A percentile compares a stretch with the other conserved stretches of the same genome.
These are phyloP conservation scores for Beauveria rudraprayagi DNA, from an alignment of 2,329 filamentous ascomycete genomes.

Conservation along the genomic window DNA sequence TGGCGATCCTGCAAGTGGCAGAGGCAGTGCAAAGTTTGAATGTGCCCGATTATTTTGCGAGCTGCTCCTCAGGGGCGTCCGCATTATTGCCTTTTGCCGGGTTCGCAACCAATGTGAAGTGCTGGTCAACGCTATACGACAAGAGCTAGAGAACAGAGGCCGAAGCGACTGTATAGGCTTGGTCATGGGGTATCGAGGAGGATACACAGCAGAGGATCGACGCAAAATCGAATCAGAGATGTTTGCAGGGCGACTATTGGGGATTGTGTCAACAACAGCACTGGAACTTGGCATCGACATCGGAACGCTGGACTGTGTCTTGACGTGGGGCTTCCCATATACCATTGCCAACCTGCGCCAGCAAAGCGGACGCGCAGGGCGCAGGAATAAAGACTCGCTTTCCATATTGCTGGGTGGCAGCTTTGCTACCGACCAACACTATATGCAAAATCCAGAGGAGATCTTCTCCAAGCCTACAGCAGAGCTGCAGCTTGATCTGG, in stretches of 20 bases:
- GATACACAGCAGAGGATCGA: conserved; percentile 87
- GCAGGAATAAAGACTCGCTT: conserved; percentile 86
- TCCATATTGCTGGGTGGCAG: conserved; percentile 83
- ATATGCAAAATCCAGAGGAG: conserved; percentile 93
- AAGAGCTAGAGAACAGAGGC: conserved; percentile 65
- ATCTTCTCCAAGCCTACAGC: conserved; percentile 88
- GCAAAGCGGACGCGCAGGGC: conserved; percentile 86
- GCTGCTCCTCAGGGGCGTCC: conserved; percentile 76
- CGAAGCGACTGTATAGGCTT: conserved; percentile 65
- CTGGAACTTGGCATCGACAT: conserved; percentile 94
- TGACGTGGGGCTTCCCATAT: conserved; percentile 92
- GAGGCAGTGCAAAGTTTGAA: conserved; percentile 74
- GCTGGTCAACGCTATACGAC: conserved; percentile 69
- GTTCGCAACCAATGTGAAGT: conserved; percentile 84
- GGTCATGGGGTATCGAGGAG: conserved; percentile 93
- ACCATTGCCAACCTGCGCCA: conserved; percentile 91
- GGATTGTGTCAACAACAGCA: conserved; percentile 88
- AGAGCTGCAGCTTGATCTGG: conserved; percentile 82
- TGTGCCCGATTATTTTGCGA: conserved; percentile 88
- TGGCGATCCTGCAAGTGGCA: conserved; percentile 74
- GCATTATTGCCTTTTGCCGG: conserved; percentile 88
- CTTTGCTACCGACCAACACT: conserved; percentile 88
- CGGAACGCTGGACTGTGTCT: conserved; percentile 83
- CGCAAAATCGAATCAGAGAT: conserved; percentile 87
- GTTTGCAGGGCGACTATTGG: conserved; percentile 90